Evolutionary conservation across 2,329 filamentous ascomycete genomes (phyloP), one percentile per base, ranked within the genome.

Genomic region (Alternaria conjuncta): DNA sequence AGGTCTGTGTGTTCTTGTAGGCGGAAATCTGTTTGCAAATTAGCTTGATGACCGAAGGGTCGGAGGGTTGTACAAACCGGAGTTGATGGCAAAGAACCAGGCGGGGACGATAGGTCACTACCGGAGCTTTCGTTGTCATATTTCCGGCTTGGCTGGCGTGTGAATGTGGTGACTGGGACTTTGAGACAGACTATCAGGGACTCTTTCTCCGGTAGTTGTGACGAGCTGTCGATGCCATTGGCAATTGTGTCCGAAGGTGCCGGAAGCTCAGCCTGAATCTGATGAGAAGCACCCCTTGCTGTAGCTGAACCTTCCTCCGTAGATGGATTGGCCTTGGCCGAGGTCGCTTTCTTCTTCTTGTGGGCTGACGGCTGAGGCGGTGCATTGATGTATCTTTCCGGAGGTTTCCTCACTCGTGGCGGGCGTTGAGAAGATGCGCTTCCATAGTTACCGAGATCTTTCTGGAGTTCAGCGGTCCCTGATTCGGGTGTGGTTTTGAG

Each of bases 371-470:
- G 18, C 49, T 47, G 49, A 47, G 25, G 43, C 10, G n/a, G 20
- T 12, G 20, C 9, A 1, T 58, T 49, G 23, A 13, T 20, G 10
- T 44, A 30, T 23, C 23, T 59, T 25, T 26, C 21, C 13, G 60
- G 60, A 4, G 15, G 26, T 21, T 43, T 50, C n/a, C 44, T 54
- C 2, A 18, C 23, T 23, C 65, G 55, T 15, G 12, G 23, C 5
- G 63, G 47, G 12, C 66, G 57, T 9, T 56, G 56, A 2, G 58
- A 68, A 23, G 66, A 43, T 11, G 51, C 25, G 9, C 61, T 66
- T 1, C 47, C 63, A 20, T 60, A 68, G n/a, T 64, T 53, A 6
- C 43, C 44, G 5, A 6, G 23, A 11, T 54, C 36, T 6, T 25
- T 5, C 4, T 45, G 32, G 2, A 56, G 6, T 26, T 49, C 41